Conservation (phyloP, 306 rosid species). For the Spatholobus suberectus region DNA sequence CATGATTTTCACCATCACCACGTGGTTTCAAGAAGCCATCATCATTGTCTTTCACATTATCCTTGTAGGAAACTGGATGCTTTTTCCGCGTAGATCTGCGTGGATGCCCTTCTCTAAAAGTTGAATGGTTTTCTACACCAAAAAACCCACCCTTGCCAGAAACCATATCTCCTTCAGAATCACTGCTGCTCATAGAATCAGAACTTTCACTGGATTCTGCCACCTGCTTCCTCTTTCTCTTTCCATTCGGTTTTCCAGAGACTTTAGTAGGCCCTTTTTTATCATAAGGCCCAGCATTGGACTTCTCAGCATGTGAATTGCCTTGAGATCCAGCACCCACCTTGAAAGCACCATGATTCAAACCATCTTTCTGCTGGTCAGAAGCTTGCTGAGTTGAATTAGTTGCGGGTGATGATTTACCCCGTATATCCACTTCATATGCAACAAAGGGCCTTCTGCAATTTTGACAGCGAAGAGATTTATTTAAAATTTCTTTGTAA, state of each 20-base stretch:
- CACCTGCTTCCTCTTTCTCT: conserved; percentile 61
- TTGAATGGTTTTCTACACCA: conserved; percentile 44
- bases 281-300: conserved; percentile 40
- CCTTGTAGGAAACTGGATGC: conserved; percentile 65
- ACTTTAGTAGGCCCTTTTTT: conserved; percentile 33
- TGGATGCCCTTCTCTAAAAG: conserved; percentile 45
- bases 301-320: conserved; percentile 48
- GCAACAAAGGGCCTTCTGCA: conserved; percentile 73
- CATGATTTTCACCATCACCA: conserved; percentile 32
- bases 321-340: conserved; percentile 48
- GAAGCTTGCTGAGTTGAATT: conserved; percentile 56
- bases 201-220: conserved; percentile 59
- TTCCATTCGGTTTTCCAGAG: conserved; percentile 54
- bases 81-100: conserved; percentile 74
- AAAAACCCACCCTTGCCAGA: conserved; percentile 53
- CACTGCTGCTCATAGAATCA: conserved; percentile 49
- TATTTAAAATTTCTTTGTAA: conserved; percentile 63
- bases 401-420: conserved; percentile 49
- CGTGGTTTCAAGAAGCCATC: conserved; percentile 11
- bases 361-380: conserved; percentile 50
- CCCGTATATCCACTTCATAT: conserved; percentile 50
- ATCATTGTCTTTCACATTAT: conserved; percentile 53
- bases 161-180: conserved; percentile 56
- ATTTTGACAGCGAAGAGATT: conserved; percentile 72
- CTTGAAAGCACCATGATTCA: conserved; percentile 45